Evolutionary conservation across 1,284 basidiomycete species (phyloP).

Genomic region (Meripilus lineatus): DNA sequence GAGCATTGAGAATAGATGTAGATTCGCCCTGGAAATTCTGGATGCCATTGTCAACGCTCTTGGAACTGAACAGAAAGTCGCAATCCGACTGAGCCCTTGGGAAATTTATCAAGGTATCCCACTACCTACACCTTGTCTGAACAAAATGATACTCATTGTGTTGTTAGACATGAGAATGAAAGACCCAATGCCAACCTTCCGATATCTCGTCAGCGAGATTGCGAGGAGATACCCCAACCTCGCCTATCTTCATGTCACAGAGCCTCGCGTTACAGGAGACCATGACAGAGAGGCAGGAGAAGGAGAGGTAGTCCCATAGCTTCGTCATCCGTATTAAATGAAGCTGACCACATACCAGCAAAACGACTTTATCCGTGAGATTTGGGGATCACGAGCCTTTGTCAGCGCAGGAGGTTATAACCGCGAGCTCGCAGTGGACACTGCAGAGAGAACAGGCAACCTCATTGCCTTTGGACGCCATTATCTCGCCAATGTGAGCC

Average conservation of each 20-base stretch:
- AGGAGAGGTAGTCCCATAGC: constrained; percentile 1
- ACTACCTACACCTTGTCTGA: neutral
- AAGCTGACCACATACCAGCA: neutral
- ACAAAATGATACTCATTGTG: neutral
- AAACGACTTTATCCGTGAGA: constrained; percentile 20
- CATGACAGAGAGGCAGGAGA: constrained; percentile 8
- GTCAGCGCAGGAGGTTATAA: constrained; percentile 33
- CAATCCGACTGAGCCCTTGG: constrained; percentile 54
- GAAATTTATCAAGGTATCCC: constrained; percentile 32
- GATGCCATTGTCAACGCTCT: constrained; percentile 37
- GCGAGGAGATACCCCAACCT: constrained; percentile 32
- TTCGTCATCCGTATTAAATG: neutral
- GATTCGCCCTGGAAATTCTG: constrained; percentile 46
- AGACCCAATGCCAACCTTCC: constrained; percentile 33
- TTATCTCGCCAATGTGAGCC: constrained; percentile 39
- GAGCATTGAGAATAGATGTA: constrained; percentile 45
- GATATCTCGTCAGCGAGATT: constrained; percentile 24
- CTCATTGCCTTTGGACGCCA: constrained; percentile 41
- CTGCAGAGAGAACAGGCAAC: constrained; percentile 27
- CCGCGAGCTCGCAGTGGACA: constrained; percentile 18
- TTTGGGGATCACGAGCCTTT: constrained; percentile 22
- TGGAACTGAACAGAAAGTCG: constrained; percentile 36
- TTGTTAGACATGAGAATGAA: constrained; percentile 32
- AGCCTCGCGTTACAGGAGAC: constrained; percentile 23
- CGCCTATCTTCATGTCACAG: constrained; percentile 45